These are phyloP conservation scores for Amyloporia xantha DNA, from an alignment of 768 basidiomycete genomes.

Conservation along the genomic window DNA sequence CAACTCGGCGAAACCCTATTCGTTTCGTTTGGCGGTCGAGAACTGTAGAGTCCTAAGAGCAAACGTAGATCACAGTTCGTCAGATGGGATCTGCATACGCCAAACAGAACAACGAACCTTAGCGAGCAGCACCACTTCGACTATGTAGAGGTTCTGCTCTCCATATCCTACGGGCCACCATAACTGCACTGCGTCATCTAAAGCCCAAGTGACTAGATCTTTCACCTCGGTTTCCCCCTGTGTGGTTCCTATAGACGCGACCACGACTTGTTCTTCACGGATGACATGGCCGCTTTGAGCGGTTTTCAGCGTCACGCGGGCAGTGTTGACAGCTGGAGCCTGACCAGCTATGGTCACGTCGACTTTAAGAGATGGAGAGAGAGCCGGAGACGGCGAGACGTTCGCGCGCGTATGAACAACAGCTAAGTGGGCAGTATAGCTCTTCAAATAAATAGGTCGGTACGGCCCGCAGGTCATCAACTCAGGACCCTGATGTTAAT, in stretches of 20 bases:
- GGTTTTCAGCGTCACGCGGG: conserved; percentile 14
- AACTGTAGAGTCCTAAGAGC: neutral
- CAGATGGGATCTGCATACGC: neutral
- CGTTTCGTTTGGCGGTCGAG: conserved; percentile 14
- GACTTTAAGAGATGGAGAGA: conserved; percentile 21
- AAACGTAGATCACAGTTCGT: neutral
- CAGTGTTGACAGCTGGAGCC: conserved; percentile 4
- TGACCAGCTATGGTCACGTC: conserved; percentile 11
- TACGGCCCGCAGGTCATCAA: conserved; percentile 31
- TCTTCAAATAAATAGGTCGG: conserved; percentile 23
- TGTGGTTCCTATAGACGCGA: neutral
- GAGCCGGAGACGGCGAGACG: conserved; percentile 17
- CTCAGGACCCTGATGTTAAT: conserved; percentile 25
- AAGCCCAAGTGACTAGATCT: conserved; percentile 23
- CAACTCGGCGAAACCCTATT: conserved; percentile 38
- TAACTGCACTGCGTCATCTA: conserved; percentile 29
- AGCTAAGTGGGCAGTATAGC: conserved; percentile 19
- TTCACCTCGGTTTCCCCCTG: neutral
- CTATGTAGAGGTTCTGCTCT: conserved; percentile 30
- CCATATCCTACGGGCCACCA: conserved; percentile 42
- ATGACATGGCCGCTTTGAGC: conserved; percentile 2
- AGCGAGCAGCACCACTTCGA: conserved; percentile 27
- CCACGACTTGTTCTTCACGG: conserved; percentile 9
- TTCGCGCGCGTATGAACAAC: conserved; percentile 17
- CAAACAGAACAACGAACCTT: conserved; percentile 13